Evolutionary conservation across 345 rosid species (phyloP).

Genomic region (Viola odorata): DNA sequence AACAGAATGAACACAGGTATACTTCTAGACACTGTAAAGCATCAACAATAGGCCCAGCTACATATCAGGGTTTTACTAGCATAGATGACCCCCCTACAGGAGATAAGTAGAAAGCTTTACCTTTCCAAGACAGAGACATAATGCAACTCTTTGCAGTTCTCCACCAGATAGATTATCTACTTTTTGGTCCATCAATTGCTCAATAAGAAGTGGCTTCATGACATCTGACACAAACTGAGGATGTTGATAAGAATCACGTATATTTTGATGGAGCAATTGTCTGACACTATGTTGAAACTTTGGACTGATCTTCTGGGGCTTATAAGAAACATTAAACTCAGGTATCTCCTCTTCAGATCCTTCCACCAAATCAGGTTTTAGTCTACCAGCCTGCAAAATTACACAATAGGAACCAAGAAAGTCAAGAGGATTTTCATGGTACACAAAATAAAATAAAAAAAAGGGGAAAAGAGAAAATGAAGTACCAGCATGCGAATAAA

Average conservation of each 20-base stretch:
- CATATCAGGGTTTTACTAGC: not conserved
- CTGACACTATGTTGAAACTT: constrained; percentile 72
- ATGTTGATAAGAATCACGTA: constrained; percentile 90
- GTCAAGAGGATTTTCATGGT: not conserved
- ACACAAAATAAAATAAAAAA: not conserved
- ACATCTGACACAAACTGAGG: constrained; percentile 97
- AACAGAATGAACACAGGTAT: not conserved
- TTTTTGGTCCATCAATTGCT: constrained; percentile 95
- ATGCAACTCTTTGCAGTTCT: constrained; percentile 96
- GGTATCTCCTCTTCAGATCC: constrained; percentile 92
- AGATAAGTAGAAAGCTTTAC: constrained; percentile 28
- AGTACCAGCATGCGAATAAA: constrained; percentile 97
- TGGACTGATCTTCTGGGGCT: constrained; percentile 94
- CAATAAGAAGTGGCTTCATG: constrained; percentile 96
- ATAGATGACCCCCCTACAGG: not conserved
- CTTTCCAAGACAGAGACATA: constrained; percentile 95
- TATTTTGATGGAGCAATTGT: constrained; percentile 72
- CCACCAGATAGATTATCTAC: constrained; percentile 96
- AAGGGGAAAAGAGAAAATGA: not conserved
- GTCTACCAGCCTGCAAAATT: constrained; percentile 82
- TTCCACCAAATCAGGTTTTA: constrained; percentile 96
- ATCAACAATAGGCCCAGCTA: too few relatives aligned
- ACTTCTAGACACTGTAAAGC: not conserved
- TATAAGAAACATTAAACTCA: constrained; percentile 93
- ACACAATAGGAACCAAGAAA: constrained; percentile 11